Evolutionary conservation across 2,329 filamentous ascomycete genomes (phyloP).

Genomic region (Fusarium equiseti): DNA sequence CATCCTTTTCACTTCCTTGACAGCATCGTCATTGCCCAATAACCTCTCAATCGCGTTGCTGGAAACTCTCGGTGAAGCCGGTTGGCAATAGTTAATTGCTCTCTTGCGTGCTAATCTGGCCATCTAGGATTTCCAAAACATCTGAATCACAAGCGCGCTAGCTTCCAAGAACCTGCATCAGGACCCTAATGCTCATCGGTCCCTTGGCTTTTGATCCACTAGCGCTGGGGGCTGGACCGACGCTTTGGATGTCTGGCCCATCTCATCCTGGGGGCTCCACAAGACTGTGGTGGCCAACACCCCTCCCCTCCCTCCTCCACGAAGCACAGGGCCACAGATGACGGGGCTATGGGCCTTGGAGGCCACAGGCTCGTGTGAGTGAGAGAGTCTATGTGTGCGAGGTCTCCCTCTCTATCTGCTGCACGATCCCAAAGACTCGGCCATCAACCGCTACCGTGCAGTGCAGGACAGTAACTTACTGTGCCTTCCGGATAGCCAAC

Average conservation of each 20-base stretch:
- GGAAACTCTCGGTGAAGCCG: background rate
- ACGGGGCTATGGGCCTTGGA: conserved; percentile 38
- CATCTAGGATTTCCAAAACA: conserved; percentile 11
- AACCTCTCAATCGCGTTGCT: background rate
- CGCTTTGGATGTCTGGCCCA: conserved; percentile 33
- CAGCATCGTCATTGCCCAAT: background rate
- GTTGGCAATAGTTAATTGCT: background rate
- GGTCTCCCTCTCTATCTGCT: conserved; percentile 1
- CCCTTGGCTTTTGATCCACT: conserved; percentile 34
- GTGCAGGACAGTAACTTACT: conserved; percentile 25
- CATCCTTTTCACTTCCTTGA: background rate
- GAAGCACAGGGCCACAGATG: conserved; percentile 36
- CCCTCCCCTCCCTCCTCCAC: conserved; percentile 38
- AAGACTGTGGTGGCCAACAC: conserved; percentile 38
- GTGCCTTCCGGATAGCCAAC: conserved; percentile 40
- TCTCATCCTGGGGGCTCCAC: conserved; percentile 41
- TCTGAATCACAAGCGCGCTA: conserved; percentile 34
- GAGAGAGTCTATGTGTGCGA: conserved; percentile 2
- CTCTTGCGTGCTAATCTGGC: background rate
- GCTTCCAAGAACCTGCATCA: conserved; percentile 32
- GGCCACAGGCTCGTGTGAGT: conserved; percentile 34
- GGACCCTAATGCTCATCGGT: conserved; percentile 31
- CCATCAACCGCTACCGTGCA: conserved; percentile 26
- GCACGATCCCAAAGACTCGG: conserved; percentile 39
- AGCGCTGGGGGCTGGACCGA: conserved; percentile 19